Evolutionary conservation across 768 basidiomycete species (phyloP).

Genomic region (Amanita thiersii): DNA sequence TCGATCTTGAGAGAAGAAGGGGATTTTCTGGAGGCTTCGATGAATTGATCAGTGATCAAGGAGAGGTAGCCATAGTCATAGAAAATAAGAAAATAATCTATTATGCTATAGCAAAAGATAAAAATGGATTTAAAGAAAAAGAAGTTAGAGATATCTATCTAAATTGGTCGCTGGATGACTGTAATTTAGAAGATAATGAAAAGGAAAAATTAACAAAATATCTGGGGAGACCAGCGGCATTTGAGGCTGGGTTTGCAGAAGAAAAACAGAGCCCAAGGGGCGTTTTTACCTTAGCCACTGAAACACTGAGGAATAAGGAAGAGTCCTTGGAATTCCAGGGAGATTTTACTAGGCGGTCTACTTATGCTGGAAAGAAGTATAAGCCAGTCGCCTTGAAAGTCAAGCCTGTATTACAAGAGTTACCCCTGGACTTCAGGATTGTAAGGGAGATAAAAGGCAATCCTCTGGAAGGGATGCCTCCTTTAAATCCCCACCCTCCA

Average conservation of each 20-base stretch:
- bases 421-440: slow-evolving; percentile 18
- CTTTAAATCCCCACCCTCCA: slow-evolving; percentile 12
- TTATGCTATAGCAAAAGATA: background rate
- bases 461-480: slow-evolving; percentile 16
- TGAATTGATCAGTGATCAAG: background rate
- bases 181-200: background rate
- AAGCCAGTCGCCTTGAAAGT: slow-evolving; percentile 21
- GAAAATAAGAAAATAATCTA: background rate
- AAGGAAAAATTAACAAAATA: background rate
- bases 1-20: slow-evolving; percentile 3
- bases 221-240: background rate
- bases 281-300: no score
- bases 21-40: slow-evolving; percentile 1
- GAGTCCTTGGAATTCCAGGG: no score
- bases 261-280: background rate
- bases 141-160: background rate
- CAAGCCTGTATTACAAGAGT: slow-evolving; percentile 13
- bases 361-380: slow-evolving; percentile 15
- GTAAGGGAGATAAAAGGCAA: slow-evolving; percentile 17
- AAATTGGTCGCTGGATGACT: background rate
- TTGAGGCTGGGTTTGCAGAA: slow-evolving; percentile 1
- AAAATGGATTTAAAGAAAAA: background rate
- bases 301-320: no score
- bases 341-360: no score
- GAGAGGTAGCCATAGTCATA: background rate